A percentile compares a stretch with the other conserved stretches of the same genome.
Conservation (phyloP, 768 basidiomycete species). For the Rhizopogon salebrosus region DNA sequence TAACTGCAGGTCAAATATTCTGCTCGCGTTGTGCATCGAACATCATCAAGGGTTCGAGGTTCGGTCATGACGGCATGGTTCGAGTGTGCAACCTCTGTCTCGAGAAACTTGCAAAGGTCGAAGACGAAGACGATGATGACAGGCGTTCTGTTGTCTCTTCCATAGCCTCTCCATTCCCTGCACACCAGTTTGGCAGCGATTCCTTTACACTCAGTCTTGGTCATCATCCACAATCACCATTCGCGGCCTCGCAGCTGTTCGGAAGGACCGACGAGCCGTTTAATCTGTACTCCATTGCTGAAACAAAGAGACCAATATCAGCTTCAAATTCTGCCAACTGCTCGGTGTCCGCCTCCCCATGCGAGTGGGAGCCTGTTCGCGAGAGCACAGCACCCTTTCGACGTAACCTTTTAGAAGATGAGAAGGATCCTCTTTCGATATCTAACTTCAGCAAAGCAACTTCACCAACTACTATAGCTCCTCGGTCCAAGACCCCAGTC, state of each 20-base stretch:
- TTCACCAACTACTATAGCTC: constrained; percentile 24
- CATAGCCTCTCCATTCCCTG: constrained; percentile 63
- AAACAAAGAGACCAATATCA: constrained; percentile 53
- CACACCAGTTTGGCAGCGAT: constrained; percentile 66
- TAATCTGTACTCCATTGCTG: constrained; percentile 78
- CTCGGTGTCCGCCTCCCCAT: constrained; percentile 46
- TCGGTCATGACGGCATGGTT: constrained; percentile 93
- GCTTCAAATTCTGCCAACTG: constrained; percentile 49
- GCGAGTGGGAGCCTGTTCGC: constrained; percentile 41
- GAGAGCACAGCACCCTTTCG: constrained; percentile 72
- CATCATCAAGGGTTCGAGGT: constrained; percentile 89
- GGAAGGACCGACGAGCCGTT: constrained; percentile 74
- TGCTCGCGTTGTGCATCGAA: constrained; percentile 97
- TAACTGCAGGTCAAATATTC: constrained; percentile 83
- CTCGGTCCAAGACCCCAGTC: constrained; percentile 47
- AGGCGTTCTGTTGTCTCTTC: constrained; percentile 76
- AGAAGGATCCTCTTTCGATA: constrained; percentile 50
- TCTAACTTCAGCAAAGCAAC: constrained; percentile 30
- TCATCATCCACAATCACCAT: constrained; percentile 78
- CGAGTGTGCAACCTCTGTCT: constrained; percentile 94
- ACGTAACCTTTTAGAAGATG: constrained; percentile 69
- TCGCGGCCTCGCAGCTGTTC: constrained; percentile 82
- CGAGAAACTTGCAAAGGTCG: constrained; percentile 84
- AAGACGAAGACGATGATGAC: constrained; percentile 88
- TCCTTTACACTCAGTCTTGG: constrained; percentile 31